Base-by-base conservation (phyloP, 108 stramenopile species). In the Skeletonema costatum region DNA sequence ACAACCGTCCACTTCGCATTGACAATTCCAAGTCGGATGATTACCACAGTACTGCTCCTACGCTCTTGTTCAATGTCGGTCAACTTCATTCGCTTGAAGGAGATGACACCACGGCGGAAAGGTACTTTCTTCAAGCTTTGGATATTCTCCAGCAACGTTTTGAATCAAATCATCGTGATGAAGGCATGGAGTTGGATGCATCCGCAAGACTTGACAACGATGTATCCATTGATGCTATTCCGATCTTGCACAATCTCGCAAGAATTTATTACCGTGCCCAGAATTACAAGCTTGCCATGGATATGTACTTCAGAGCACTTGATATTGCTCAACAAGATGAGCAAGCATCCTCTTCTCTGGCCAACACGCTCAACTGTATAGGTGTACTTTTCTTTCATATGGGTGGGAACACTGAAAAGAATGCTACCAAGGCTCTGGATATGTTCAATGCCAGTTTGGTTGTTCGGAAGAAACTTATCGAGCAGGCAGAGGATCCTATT, bases 21-120 rank as follows among this genome's bases (percentile, higher is more conserved):
- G 73, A 73, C 11, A 62, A 44, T n/a, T 1, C 32, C 29, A 29
- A 19, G 48, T 17, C 48, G 4, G 32, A 60, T 11, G 41, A 44
- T 19, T 78, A 29, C 29, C 35, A 65, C 2, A 60, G 35, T 33
- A 30, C 73, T 58, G 78, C 75, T 12, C 65, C 70, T 10, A 73
- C 82, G 65, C 60, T 90, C 32, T 63, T 88, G 9, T 90, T 75
- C 75, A 90, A 90, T 68, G 50, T 90, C 25, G 89, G 87, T 29
- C 87, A 80, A 41, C 71, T 85, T 11, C 58, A 62, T 42, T 32
- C 41, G 17, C 58, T 41, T 11, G 61, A 60, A 29, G 60, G 32
- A 14, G 68, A 70, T 21, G 68, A 76, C 17, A 41, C 32, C 13
- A 16, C 32, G 11, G 75, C 75, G 19, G 32, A 19, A 11, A 17